Evolutionary conservation across 306 rosid genomes (phyloP).

Genomic region (Castanea crenata): DNA sequence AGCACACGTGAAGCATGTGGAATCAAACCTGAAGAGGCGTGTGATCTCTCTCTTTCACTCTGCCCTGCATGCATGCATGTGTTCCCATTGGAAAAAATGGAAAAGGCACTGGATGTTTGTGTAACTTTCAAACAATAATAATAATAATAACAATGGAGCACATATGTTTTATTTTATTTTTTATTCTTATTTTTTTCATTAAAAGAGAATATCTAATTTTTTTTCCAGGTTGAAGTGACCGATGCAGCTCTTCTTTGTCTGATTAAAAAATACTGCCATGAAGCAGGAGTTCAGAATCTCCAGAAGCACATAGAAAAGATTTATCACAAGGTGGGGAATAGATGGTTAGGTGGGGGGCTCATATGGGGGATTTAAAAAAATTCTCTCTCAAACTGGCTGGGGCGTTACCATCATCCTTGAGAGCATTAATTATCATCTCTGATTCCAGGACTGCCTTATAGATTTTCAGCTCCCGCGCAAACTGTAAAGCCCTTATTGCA

Average conservation of each 20-base stretch:
- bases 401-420: no score
- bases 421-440: no score
- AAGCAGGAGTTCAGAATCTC: constrained; percentile 95
- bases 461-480: no score
- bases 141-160: not conserved
- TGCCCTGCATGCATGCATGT: constrained; percentile 13
- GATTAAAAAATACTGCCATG: constrained; percentile 90
- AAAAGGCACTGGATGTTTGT: not conserved
- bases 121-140: no score
- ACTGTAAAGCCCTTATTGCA: no score
- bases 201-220: constrained; percentile 1
- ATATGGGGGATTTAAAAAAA: no score
- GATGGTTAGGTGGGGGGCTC: no score
- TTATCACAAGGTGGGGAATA: constrained; percentile 63
- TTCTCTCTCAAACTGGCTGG: no score
- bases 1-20: constrained; percentile 93
- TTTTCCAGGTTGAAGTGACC: constrained; percentile 82
- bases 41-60: constrained; percentile 13
- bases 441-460: no score
- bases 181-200: not conserved
- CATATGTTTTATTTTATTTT: no score
- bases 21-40: constrained; percentile 79
- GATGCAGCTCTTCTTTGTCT: constrained; percentile 85
- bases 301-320: constrained; percentile 98
- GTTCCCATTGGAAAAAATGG: not conserved